Percentiles rank a stretch among this genome's conserved stretches.
phyloP scores from a whole-genome alignment of 352 stramenopile species.

The Globisporangium takayamanum region DNA sequence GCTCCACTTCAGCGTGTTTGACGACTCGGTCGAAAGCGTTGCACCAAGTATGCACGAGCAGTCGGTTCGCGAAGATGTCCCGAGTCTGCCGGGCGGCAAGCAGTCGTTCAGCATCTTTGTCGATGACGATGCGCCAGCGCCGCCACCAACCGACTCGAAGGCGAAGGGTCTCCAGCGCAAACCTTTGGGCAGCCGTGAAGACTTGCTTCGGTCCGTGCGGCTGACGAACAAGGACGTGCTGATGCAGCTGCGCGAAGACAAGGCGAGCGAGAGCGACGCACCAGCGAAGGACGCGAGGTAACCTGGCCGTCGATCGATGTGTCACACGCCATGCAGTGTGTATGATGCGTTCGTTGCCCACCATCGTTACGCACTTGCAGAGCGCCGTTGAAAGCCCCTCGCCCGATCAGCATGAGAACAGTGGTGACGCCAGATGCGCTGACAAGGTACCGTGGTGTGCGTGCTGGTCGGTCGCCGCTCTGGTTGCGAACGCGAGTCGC shows the following conservation, averaged over 20 bases:
- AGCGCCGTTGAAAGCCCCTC: constrained; percentile 22
- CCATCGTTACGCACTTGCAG: constrained; percentile 18
- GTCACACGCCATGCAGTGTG: neutral
- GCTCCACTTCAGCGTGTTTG: constrained; percentile 79
- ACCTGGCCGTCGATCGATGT: constrained; percentile 3
- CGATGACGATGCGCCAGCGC: constrained; percentile 27
- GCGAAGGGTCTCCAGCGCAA: constrained; percentile 41
- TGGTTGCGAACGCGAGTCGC: neutral
- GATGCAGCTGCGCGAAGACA: constrained; percentile 34
- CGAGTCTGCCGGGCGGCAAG: constrained; percentile 30
- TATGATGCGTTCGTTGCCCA: constrained; percentile 7
- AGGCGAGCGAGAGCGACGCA: constrained; percentile 7
- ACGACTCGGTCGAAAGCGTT: constrained; percentile 71
- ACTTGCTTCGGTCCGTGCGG: constrained; percentile 44
- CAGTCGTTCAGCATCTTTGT: constrained; percentile 42
- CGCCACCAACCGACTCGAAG: constrained; percentile 21
- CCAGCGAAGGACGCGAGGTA: constrained; percentile 31
- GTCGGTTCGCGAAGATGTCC: constrained; percentile 33
- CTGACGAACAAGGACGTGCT: constrained; percentile 81
- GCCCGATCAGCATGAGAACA: constrained; percentile 15
- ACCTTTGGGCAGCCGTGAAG: constrained; percentile 55
- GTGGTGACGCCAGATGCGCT: constrained; percentile 19
- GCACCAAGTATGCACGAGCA: constrained; percentile 41
- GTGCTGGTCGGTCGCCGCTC: neutral
- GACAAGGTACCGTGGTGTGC: constrained; percentile 32